A percentile compares a stretch with the other conserved stretches of the same genome.
These are phyloP conservation scores for Porogramme epimiltina DNA, from an alignment of 1,284 basidiomycete genomes.

Conservation along the genomic window DNA sequence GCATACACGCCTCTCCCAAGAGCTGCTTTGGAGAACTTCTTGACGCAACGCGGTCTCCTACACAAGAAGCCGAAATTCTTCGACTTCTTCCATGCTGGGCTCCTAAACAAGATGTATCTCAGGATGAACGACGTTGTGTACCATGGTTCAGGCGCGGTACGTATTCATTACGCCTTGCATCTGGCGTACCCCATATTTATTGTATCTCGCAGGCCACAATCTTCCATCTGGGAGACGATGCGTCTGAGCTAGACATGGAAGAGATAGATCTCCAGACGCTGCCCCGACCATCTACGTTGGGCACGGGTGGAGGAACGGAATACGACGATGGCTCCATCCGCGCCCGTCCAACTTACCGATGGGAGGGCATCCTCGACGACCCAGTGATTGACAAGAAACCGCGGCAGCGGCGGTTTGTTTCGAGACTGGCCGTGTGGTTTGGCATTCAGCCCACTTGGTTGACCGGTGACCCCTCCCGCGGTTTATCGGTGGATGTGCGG, in stretches of 20 bases:
- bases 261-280: slow-evolving; percentile 58
- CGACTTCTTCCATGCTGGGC: slow-evolving; percentile 67
- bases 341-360: slow-evolving; percentile 62
- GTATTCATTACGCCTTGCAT: slow-evolving; percentile 18
- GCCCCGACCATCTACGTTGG: slow-evolving; percentile 51
- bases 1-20: slow-evolving; percentile 78
- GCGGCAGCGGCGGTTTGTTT: slow-evolving; percentile 42
- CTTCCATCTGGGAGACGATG: slow-evolving; percentile 58
- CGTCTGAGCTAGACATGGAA: slow-evolving; percentile 59
- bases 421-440: slow-evolving; percentile 67
- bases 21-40: slow-evolving; percentile 63
- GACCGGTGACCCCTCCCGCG: slow-evolving; percentile 48
- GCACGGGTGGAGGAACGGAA: slow-evolving; percentile 74
- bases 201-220: slow-evolving; percentile 50
- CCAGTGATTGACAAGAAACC: slow-evolving; percentile 41
- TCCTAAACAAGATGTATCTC: slow-evolving; percentile 77
- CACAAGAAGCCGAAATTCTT: slow-evolving; percentile 46
- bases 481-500: slow-evolving; percentile 59
- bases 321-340: slow-evolving; percentile 65
- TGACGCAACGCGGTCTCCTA: slow-evolving; percentile 63
- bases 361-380: slow-evolving; percentile 73
- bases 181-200: background rate
- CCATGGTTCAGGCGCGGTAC: slow-evolving; percentile 52
- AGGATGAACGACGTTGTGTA: slow-evolving; percentile 77
- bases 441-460: slow-evolving; percentile 66